Evolutionary conservation across 2,329 filamentous ascomycete genomes (phyloP).

Genomic region (Aureobasidium uvarum): DNA sequence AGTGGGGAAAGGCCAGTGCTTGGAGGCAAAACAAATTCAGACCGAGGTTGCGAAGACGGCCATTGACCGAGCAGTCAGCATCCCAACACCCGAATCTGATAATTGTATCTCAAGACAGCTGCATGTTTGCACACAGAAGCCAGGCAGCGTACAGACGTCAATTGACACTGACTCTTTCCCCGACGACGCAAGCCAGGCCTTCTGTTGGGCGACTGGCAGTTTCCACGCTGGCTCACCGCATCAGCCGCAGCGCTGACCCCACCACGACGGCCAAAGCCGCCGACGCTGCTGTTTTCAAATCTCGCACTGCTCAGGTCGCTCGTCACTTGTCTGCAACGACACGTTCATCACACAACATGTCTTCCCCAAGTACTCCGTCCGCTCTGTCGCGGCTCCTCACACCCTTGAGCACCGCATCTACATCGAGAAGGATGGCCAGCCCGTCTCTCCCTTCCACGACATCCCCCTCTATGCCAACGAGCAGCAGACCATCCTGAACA

Average conservation of each 20-base stretch:
- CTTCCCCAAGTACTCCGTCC: conserved; percentile 68
- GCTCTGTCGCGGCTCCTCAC: conserved; percentile 86
- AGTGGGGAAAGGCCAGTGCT: conserved; percentile 24
- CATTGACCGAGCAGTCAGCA: conserved; percentile 13
- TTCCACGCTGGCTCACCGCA: conserved; percentile 30
- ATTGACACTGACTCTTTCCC: conserved; percentile 13
- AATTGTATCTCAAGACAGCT: background rate
- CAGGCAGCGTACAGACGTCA: conserved; percentile 20
- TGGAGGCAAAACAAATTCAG: conserved; percentile 22
- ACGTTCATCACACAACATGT: conserved; percentile 44
- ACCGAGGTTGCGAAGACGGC: conserved; percentile 16
- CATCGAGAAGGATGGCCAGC: conserved; percentile 95
- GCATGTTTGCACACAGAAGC: conserved; percentile 22
- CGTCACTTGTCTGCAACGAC: conserved; percentile 40
- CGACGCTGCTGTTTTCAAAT: conserved; percentile 42
- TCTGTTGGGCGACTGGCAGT: conserved; percentile 28
- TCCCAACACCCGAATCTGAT: conserved; percentile 9
- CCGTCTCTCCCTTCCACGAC: conserved; percentile 96
- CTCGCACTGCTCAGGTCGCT: conserved; percentile 42
- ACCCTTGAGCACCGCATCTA: conserved; percentile 97
- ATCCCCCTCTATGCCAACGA: conserved; percentile 96
- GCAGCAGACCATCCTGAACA: conserved; percentile 95
- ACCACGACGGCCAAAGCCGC: conserved; percentile 32
- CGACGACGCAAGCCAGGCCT: conserved; percentile 19
- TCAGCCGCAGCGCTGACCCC: conserved; percentile 33